phyloP scores from a whole-genome alignment of 2,329 filamentous ascomycete genomes.

The Cryphonectria radicalis region DNA sequence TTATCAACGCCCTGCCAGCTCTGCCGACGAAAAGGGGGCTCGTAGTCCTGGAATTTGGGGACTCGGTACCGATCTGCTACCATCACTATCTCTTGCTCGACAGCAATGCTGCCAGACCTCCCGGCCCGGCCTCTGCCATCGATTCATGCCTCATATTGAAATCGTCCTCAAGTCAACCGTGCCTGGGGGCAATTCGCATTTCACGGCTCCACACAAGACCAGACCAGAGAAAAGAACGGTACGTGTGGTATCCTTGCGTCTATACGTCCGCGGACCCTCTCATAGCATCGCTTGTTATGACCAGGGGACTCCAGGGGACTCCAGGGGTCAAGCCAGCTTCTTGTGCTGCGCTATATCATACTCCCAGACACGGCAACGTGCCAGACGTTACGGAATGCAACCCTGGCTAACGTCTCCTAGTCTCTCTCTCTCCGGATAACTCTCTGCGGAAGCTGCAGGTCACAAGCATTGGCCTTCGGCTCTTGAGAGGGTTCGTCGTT shows the following conservation, averaged over 20 bases:
- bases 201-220: constrained; percentile 1
- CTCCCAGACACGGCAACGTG: constrained; percentile 13
- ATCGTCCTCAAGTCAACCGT: neutral
- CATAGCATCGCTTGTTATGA: constrained; percentile 10
- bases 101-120: neutral
- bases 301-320: constrained; percentile 14
- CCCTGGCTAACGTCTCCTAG: constrained; percentile 3
- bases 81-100: neutral
- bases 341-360: constrained; percentile 2
- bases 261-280: neutral
- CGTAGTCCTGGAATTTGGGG: neutral
- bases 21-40: neutral
- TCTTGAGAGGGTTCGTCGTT: neutral
- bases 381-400: constrained; percentile 16
- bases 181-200: constrained; percentile 9
- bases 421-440: neutral
- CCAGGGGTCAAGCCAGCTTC: neutral
- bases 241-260: neutral
- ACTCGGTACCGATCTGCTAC: neutral
- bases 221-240: neutral
- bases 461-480: neutral
- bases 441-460: neutral
- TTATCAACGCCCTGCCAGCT: neutral
- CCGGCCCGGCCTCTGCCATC: neutral
- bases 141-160: constrained; percentile 21